Evolutionary conservation across 345 rosid genomes (phyloP), one percentile per base, ranked within the genome.

Genomic region (Euphorbia tirucalli): DNA sequence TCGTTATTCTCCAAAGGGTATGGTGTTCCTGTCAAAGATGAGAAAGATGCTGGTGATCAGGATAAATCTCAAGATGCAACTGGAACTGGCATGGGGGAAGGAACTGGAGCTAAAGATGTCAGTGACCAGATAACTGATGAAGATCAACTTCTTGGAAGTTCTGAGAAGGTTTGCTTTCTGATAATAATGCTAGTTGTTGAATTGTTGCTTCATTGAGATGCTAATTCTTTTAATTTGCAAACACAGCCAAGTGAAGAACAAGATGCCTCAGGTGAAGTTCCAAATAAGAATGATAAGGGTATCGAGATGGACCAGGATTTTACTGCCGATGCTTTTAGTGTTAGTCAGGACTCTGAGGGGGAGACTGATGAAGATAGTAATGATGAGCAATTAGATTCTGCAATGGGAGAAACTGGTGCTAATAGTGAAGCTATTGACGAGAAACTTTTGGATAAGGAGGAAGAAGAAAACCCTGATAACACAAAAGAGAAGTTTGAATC

Each of bases 81-180:
- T 73, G 97, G 99, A 71, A 92, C 91, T 16, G 99, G 97, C 59
- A 84, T 95, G 96, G 97, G 99, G 21, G 97, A 90, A 80, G 99
- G 97, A 62, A 84, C 64, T 11, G 97, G 97, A 48, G 79, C 71
- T 63, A 89, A 85, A 16, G 97, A 94, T 88, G 93, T 90, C 75
- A 90, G 99, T 67, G 91, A 90, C 77, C 90, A 94, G 80, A 89
- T 95, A 78, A 82, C 80, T 57, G 93, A 95, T 74, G 97, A 92
- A 80, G 99, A 95, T 77, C 97, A 92, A 74, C 86, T 95, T 44
- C 85, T 73, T 66, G 97, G 93, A 61, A 69, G 85, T 65, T 81
- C 86, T 74, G 86, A 85, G 64, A 87, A 95, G 91, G 97, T 90
- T 68, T 56, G 50, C 32, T 10, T 1, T 50, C 66, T 54, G 25